Conservation (phyloP, 768 basidiomycete species). For the Suillus subaureus region DNA sequence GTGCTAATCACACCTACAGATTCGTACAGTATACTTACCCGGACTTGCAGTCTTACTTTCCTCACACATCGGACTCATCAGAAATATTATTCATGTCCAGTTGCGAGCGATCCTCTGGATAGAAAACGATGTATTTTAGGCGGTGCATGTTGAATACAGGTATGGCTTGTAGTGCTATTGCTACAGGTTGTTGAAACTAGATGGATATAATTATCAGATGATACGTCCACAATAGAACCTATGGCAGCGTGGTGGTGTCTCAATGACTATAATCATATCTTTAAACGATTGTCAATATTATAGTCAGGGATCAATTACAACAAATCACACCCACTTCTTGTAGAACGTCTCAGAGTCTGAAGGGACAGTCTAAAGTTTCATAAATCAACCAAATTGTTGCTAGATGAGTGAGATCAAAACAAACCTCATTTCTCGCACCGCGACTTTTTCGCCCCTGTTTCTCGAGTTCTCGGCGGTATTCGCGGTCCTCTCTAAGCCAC, state of each 20-base stretch:
- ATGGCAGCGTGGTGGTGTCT: not conserved
- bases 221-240: not conserved
- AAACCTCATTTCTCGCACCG: constrained; percentile 64
- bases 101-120: not conserved
- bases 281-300: constrained; percentile 14
- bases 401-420: constrained; percentile 16
- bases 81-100: not conserved
- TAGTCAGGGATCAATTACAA: not conserved
- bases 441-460: constrained; percentile 55
- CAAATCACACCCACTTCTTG: constrained; percentile 57
- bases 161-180: not conserved
- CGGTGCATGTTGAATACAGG: constrained; percentile 14
- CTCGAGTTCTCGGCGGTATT: constrained; percentile 61
- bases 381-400: constrained; percentile 2
- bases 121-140: not conserved
- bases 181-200: constrained; percentile 21
- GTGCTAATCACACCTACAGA: not conserved
- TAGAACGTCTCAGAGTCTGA: constrained; percentile 86
- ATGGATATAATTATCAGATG: not conserved
- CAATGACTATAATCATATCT: constrained; percentile 54
- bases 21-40: not conserved
- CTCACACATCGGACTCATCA: not conserved
- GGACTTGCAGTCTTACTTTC: not conserved
- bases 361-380: constrained; percentile 50
- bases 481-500: constrained; percentile 88